Evolutionary conservation across 164 flowering plant species (phyloP).

Genomic region (Liquidambar formosana): DNA sequence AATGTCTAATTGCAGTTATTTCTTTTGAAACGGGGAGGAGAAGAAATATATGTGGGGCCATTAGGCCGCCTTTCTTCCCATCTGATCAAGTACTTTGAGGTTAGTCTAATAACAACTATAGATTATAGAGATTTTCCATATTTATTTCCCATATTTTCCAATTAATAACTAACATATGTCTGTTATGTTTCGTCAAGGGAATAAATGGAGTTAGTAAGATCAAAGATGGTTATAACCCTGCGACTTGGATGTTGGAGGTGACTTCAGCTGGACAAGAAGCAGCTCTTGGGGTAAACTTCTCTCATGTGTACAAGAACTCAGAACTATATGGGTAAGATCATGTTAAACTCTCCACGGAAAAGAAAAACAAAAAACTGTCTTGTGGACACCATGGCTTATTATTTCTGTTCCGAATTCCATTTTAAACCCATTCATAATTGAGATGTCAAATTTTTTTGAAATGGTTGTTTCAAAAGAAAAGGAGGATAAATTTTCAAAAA

Average conservation of each 20-base stretch:
- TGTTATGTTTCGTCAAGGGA: conserved; percentile 18
- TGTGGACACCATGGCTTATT: no score
- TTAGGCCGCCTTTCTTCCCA: conserved; percentile 37
- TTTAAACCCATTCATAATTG: no score
- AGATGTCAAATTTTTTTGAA: no score
- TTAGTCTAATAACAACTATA: conserved; percentile 5
- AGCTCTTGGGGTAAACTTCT: conserved; percentile 31
- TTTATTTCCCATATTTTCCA: neutral
- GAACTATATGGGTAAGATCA: conserved; percentile 29
- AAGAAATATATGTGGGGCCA: conserved; percentile 50
- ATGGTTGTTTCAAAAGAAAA: no score
- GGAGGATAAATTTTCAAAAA: no score
- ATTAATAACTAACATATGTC: neutral
- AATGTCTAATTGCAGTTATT: conserved; percentile 32
- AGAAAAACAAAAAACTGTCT: no score
- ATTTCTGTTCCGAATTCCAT: no score
- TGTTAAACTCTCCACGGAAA: no score
- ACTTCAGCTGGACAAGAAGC: conserved; percentile 41
- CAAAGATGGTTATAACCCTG: conserved; percentile 46
- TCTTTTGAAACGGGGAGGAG: conserved; percentile 46
- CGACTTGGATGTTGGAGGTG: conserved; percentile 54
- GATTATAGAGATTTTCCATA: neutral
- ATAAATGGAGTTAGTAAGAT: conserved; percentile 40
- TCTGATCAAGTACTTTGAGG: conserved; percentile 51
- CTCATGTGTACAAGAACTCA: conserved; percentile 36